Evolutionary conservation across 768 basidiomycete species (phyloP).

Genomic region (Boletus fagicola): DNA sequence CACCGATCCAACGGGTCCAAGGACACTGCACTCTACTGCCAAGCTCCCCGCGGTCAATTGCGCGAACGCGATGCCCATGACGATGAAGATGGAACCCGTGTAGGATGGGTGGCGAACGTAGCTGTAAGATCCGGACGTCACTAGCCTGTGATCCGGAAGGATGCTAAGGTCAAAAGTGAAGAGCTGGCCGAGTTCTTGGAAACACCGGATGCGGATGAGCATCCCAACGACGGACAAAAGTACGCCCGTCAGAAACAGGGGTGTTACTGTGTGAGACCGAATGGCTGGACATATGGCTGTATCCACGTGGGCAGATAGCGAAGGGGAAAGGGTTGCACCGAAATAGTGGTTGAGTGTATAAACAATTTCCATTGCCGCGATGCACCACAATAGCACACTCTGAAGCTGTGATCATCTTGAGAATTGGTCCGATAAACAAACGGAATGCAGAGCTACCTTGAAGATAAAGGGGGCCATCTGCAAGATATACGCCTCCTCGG

Average conservation of each 20-base stretch:
- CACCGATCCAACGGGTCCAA: conserved; percentile 33
- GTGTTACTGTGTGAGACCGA: conserved; percentile 34
- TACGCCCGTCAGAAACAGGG: conserved; percentile 47
- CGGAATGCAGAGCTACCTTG: conserved; percentile 38
- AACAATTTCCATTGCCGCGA: conserved; percentile 50
- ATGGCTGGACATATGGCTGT: conserved; percentile 33
- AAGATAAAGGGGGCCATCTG: conserved; percentile 57
- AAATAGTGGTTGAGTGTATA: conserved; percentile 35
- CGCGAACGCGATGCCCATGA: conserved; percentile 45
- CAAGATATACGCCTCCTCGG: conserved; percentile 48
- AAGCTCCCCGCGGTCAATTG: conserved; percentile 49
- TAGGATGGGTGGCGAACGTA: conserved; percentile 58
- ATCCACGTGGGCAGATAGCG: conserved; percentile 33
- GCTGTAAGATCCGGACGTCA: conserved; percentile 49
- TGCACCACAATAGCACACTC: conserved; percentile 47
- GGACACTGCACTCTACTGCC: conserved; percentile 39
- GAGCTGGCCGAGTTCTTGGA: conserved; percentile 49
- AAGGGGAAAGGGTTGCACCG: conserved; percentile 34
- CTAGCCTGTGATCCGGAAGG: conserved; percentile 48
- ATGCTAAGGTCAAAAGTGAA: conserved; percentile 62
- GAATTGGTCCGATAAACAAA: background rate
- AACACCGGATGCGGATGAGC: conserved; percentile 52
- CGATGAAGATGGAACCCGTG: conserved; percentile 50
- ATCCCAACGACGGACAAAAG: conserved; percentile 42
- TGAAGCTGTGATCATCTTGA: conserved; percentile 40